Evolutionary conservation across 306 rosid species (phyloP), one percentile per base, ranked within the genome.

Genomic region (Elaeagnus macrophylla): DNA sequence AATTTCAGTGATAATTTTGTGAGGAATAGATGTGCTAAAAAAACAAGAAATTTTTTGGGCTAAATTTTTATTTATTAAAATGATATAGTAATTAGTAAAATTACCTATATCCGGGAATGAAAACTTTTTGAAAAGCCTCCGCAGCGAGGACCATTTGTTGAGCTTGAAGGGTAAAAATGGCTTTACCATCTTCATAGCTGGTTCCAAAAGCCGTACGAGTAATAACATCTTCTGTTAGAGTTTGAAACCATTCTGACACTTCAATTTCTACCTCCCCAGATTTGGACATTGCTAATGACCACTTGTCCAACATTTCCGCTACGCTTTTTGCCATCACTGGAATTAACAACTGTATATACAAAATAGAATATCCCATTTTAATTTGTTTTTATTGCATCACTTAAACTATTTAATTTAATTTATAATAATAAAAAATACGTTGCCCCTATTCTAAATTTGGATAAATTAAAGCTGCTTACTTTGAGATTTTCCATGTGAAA

Each of bases 41-140:
- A n/a, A n/a, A n/a, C n/a, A n/a, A n/a, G n/a, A n/a, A n/a, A n/a
- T n/a, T n/a, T n/a, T n/a, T n/a, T n/a, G n/a, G n/a, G n/a, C n/a
- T n/a, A n/a, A n/a, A n/a, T n/a, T n/a, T n/a, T n/a, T n/a, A n/a
- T n/a, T n/a, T n/a, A n/a, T n/a, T n/a, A n/a, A n/a, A n/a, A 52
- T 38, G 10, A 16, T 40, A 39, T 39, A 15, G 50, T 36, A 16
- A 14, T 12, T 43, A 17, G 1, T 1, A 32, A 44, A 57, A 38
- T 45, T 65, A 91, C 99, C 99, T 81, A 57, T 84, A 88, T n/a
- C 99, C 96, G 0, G 99, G 99, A 63, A 93, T 79, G 82, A 79
- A 82, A 5, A 87, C 89, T 71, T 82, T 87, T 37, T 88, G 96
- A 25, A 87, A 93, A 10, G 86, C 94, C 60, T 93, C 84, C 1